These are phyloP conservation scores for Starmerella sp. DNA, from an alignment of 805 yeast genomes.

Conservation along the genomic window DNA sequence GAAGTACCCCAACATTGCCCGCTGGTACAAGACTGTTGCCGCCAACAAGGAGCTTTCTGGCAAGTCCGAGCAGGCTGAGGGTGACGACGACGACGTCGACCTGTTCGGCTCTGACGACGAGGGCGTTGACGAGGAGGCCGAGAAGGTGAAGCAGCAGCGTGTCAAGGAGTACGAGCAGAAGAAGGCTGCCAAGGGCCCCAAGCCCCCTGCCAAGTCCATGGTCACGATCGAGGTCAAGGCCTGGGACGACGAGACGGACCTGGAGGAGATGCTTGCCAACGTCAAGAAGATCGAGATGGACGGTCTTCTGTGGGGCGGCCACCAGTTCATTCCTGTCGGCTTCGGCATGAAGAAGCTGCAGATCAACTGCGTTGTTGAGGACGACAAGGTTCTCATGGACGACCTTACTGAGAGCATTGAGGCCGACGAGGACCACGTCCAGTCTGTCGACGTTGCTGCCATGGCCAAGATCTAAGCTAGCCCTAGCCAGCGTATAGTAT, in stretches of 20 bases:
- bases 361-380: slow-evolving; percentile 97
- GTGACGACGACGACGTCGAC: slow-evolving; percentile 87
- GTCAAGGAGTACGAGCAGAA: slow-evolving; percentile 94
- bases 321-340: slow-evolving; percentile 92
- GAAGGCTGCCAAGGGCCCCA: slow-evolving; percentile 95
- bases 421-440: slow-evolving; percentile 98
- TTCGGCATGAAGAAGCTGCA: slow-evolving; percentile 99
- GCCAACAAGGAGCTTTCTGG: slow-evolving; percentile 41
- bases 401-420: slow-evolving; percentile 64
- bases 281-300: slow-evolving; percentile 79
- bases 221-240: slow-evolving; percentile 98
- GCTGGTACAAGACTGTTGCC: slow-evolving; percentile 99
- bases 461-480: slow-evolving; percentile 80
- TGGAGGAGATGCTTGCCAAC: slow-evolving; percentile 75
- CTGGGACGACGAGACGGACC: slow-evolving; percentile 99
- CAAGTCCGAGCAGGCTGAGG: slow-evolving; percentile 57
- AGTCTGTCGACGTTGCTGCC: slow-evolving; percentile 97
- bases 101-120: slow-evolving; percentile 92
- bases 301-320: slow-evolving; percentile 98
- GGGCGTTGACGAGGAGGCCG: slow-evolving; percentile 94
- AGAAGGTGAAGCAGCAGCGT: slow-evolving; percentile 94
- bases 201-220: slow-evolving; percentile 96
- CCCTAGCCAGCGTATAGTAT: background rate
- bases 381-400: slow-evolving; percentile 85
- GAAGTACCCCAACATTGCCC: slow-evolving; percentile 90